phyloP scores from a whole-genome alignment of 2,329 filamentous ascomycete genomes.

The Beauveria sp. region DNA sequence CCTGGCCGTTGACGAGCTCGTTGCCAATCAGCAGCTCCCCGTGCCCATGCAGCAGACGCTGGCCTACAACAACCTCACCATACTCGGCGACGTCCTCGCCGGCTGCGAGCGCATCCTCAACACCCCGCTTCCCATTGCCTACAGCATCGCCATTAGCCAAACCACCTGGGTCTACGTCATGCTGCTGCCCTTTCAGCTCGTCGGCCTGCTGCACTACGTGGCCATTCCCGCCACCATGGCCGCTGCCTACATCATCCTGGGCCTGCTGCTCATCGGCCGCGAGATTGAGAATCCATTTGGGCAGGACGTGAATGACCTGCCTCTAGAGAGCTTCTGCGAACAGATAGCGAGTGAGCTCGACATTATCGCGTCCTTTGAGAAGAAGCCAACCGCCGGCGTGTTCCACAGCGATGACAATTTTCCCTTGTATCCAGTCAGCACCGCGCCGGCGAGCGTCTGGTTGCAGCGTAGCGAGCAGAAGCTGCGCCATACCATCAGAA shows the following conservation, averaged over 20 bases:
- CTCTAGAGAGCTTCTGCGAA: constrained; percentile 67
- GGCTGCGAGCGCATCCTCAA: constrained; percentile 72
- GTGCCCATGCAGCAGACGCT: constrained; percentile 52
- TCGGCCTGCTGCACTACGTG: constrained; percentile 56
- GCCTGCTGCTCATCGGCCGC: constrained; percentile 63
- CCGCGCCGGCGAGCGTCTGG: constrained; percentile 29
- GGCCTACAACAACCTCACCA: constrained; percentile 51
- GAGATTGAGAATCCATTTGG: constrained; percentile 86
- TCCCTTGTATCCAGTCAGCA: constrained; percentile 48
- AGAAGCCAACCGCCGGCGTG: constrained; percentile 24
- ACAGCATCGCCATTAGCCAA: constrained; percentile 76
- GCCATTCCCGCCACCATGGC: constrained; percentile 68
- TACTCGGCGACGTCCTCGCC: constrained; percentile 64
- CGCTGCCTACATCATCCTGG: constrained; percentile 76
- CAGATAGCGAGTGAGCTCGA: constrained; percentile 69
- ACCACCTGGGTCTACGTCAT: constrained; percentile 82
- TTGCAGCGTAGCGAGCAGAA: constrained; percentile 33
- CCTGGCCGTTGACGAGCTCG: constrained; percentile 55
- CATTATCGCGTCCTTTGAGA: constrained; percentile 52
- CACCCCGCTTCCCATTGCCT: constrained; percentile 75
- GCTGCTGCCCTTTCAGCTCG: constrained; percentile 74
- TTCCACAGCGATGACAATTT: constrained; percentile 34
- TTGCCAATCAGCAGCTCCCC: constrained; percentile 46
- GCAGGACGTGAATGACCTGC: constrained; percentile 73
- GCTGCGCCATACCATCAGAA: constrained; percentile 31